Evolutionary conservation across 2,329 filamentous ascomycete genomes (phyloP), one percentile per base, ranked within the genome.

Genomic region (Dryadomyces quercus-mongolicae): DNA sequence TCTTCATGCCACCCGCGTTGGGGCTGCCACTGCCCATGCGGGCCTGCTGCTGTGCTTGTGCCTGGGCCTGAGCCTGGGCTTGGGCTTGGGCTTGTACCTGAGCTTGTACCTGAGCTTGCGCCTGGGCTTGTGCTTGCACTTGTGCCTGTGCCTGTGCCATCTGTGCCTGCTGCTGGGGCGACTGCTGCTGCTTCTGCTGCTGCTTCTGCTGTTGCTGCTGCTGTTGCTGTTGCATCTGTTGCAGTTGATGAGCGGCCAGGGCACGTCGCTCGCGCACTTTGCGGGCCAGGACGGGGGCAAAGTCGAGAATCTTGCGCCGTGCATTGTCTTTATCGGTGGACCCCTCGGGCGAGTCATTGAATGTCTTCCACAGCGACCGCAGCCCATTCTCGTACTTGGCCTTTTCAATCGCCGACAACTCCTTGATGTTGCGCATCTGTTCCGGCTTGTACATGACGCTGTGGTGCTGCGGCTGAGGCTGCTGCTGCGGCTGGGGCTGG

Each of bases 371-470:
- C 0, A 84, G 67, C 1, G 67, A 62, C 10, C 71, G 69, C 0
- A 85, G 67, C 1, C 81, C 81, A 2, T 70, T 66, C 60, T 83
- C 78, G 59, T 83, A 85, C 60, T 81, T 81, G 2, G 60, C 60
- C 60, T 77, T 80, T 55, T 85, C 81, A 1, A 76, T 72, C 1
- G 75, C 69, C 25, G 68, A 74, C 2, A 85, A 68, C 43, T 74
- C 71, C 2, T 68, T 68, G 3, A 82, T 69, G 6, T 58, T 69
- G 38, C 73, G 71, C 64, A 82, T 81, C 52, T 75, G 72, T 40
- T 73, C 71, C 0, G 78, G 76, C 38, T 72, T 69, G 38, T 76
- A 78, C 66, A 78, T 72, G 1, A 59, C 58, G 6, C 13, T 21
- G 10, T 22, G 53, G 6, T 48, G 46, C 45, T 55, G 50, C 25